Percentiles rank a stretch among this genome's conserved stretches.
Conservation (phyloP, 2,329 filamentous ascomycete genomes). For the Monosporascus sp. region DNA sequence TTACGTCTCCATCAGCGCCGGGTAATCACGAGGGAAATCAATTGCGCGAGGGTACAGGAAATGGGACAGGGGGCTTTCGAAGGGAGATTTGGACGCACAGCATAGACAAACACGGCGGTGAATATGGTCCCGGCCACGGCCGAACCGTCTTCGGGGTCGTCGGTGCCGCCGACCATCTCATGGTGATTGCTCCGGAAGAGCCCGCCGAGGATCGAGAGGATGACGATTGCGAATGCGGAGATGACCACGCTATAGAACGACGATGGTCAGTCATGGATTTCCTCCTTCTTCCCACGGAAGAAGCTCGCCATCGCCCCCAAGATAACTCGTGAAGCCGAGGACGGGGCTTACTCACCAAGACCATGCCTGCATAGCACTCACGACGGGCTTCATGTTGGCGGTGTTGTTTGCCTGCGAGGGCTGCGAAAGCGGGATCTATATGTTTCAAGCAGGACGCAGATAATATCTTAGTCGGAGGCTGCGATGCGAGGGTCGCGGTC, state of each 20-base stretch:
- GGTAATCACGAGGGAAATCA: too few relatives aligned
- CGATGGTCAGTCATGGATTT: slow-evolving; percentile 1
- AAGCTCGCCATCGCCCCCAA: too few relatives aligned
- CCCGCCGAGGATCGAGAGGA: slow-evolving; percentile 58
- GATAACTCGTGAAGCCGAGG: slow-evolving; percentile 2
- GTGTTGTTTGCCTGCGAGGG: slow-evolving; percentile 5
- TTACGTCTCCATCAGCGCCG: not conserved
- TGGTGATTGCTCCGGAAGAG: slow-evolving; percentile 79
- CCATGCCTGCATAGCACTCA: slow-evolving; percentile 90
- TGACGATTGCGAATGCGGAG: slow-evolving; percentile 59
- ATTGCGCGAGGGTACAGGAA: too few relatives aligned
- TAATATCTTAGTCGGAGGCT: not conserved
- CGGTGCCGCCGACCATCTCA: slow-evolving; percentile 71
- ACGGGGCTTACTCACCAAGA: slow-evolving; percentile 63
- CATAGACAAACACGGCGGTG: slow-evolving; percentile 81
- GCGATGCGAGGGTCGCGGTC: slow-evolving; percentile 1
- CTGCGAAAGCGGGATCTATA: not conserved
- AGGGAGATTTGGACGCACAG: slow-evolving; percentile 52
- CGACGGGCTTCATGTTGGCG: slow-evolving; percentile 83
- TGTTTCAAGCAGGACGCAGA: not conserved
- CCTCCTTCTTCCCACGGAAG: not conserved
- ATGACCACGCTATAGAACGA: slow-evolving; percentile 60
- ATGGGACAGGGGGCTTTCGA: too few relatives aligned
- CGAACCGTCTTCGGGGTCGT: slow-evolving; percentile 66
- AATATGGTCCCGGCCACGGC: slow-evolving; percentile 84